phyloP scores from a whole-genome alignment of 192 early-diverging fungal species.

The Coemansia sp. region DNA sequence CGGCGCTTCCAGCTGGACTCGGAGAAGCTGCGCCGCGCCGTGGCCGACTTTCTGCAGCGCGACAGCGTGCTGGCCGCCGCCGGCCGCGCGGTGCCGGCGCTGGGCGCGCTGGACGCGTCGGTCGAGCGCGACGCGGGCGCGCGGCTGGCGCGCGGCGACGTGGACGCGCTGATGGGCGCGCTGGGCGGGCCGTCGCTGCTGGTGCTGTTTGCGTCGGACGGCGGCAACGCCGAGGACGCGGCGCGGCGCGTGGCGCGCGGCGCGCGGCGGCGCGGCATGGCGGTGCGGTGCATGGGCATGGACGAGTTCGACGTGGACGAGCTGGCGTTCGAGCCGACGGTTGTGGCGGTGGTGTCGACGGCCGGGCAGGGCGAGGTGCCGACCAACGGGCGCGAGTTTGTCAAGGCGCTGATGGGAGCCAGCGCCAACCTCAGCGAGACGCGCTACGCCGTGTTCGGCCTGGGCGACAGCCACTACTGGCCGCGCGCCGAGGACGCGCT shows the following conservation, averaged over 20 bases:
- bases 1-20: conserved; percentile 61
- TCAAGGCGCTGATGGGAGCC: conserved; percentile 66
- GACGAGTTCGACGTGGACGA: conserved; percentile 81
- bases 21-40: conserved; percentile 63
- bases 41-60: conserved; percentile 76
- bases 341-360: conserved; percentile 76
- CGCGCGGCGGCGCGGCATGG: conserved; percentile 81
- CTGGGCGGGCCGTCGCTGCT: conserved; percentile 74
- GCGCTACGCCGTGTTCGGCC: conserved; percentile 76
- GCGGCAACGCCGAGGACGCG: conserved; percentile 78
- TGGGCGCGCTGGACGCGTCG: conserved; percentile 56
- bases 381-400: conserved; percentile 83
- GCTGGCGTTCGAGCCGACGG: conserved; percentile 68
- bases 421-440: conserved; percentile 61
- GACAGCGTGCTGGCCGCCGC: conserved; percentile 81
- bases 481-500: conserved; percentile 83
- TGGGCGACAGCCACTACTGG: conserved; percentile 98
- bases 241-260: conserved; percentile 79
- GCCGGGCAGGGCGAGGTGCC: conserved; percentile 98
- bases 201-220: conserved; percentile 88
- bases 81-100: conserved; percentile 60
- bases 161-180: conserved; percentile 63
- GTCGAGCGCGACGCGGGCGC: conserved; percentile 58
- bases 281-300: conserved; percentile 71
- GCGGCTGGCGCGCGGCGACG: conserved; percentile 62